Evolutionary conservation across 495 filamentous ascomycete species (phyloP).

Genomic region (Hypoxylon fuscum): DNA sequence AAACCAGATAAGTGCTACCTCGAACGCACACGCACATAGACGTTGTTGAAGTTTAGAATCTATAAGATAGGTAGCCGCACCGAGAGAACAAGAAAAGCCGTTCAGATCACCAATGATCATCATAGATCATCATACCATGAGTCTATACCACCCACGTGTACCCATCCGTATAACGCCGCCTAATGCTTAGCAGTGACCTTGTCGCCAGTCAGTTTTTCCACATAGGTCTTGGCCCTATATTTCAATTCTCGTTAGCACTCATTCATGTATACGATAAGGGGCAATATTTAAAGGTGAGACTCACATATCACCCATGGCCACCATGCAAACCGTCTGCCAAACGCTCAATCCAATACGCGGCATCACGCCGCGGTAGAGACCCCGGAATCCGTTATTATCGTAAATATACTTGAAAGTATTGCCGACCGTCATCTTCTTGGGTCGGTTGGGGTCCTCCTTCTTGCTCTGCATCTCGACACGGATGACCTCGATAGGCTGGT

Average conservation of each 20-base stretch:
- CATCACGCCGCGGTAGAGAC: conserved; percentile 94
- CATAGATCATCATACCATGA: conserved; percentile 20
- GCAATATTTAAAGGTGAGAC: conserved; percentile 49
- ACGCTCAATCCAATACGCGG: conserved; percentile 93
- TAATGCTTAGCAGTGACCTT: conserved; percentile 97
- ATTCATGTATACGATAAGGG: neutral
- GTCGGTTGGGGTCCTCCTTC: conserved; percentile 95
- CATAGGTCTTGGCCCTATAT: conserved; percentile 91
- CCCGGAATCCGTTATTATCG: conserved; percentile 83
- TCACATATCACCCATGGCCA: conserved; percentile 98
- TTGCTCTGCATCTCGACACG: conserved; percentile 99
- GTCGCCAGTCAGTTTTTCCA: conserved; percentile 96
- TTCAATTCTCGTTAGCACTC: conserved; percentile 32
- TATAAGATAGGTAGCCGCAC: conserved; percentile 9
- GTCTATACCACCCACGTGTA: conserved; percentile 26
- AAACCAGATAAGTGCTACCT: neutral
- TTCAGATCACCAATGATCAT: neutral
- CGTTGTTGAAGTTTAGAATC: conserved; percentile 11
- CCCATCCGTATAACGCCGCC: conserved; percentile 47
- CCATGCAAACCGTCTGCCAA: conserved; percentile 99
- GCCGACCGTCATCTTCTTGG: conserved; percentile 96
- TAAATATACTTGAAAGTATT: conserved; percentile 96
- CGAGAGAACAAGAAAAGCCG: conserved; percentile 11
- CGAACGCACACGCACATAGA: neutral
- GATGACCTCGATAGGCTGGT: conserved; percentile 99